Evolutionary conservation across 202 grass and related monocot species (phyloP), one percentile per base, ranked within the genome.

Genomic region (Saccharum hybrid): DNA sequence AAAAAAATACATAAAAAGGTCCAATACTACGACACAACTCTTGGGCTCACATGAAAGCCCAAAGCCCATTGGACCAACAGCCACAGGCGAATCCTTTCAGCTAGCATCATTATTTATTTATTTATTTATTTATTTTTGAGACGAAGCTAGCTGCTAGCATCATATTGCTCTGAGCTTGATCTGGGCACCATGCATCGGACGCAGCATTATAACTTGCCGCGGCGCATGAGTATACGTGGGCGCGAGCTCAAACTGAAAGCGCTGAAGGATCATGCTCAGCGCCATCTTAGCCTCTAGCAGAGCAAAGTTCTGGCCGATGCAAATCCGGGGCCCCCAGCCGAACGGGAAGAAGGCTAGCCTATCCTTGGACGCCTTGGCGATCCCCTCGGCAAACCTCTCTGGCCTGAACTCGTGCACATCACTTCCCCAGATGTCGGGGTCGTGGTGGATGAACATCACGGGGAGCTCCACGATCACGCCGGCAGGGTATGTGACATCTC

Each of bases 141-240:
- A 28, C 26, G 26, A 28, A 28, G 26, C 26, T 28, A 28, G 26
- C 0, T 3, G 54, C 54, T 59, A 21, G n/a, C 14, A 79, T 68
- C 64, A 93, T 51, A 42, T 76, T n/a, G 77, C 77, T 11, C 46
- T 49, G 85, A 70, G 88, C 88, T 68, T 80, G 64, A 80, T 80
- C 19, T 80, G 64, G 8, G 77, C 77, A 56, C 77, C 77, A 36
- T 90, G 77, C 62, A 88, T 82, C 33, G 91, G 91, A 45, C 82
- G 91, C 40, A 93, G 65, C 34, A 85, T 88, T 34, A 73, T 18
- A 1, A 73, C 15, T 2, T 28, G 77, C 3, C 77, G 52, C 4
- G 88, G 91, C 21, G 88, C 91, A 86, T 93, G 88, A 7, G 68
- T 46, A 23, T 93, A 93, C 1, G 86, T 72, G 5, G 86, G 86